Conservation (phyloP, 352 stramenopile genomes). For the Phytophthora uliginosa region DNA sequence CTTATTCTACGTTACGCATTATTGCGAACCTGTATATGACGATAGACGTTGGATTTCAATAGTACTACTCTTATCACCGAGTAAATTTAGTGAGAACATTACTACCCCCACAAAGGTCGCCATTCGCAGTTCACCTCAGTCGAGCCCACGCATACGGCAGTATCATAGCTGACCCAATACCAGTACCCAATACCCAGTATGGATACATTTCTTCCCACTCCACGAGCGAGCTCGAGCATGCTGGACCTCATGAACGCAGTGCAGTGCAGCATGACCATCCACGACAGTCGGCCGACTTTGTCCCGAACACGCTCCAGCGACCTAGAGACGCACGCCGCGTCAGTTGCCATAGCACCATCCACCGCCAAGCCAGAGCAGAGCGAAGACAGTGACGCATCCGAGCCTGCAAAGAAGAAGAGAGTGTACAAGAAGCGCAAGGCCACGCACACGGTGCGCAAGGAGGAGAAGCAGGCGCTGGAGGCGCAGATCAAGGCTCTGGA, state of each 20-base stretch:
- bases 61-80: not conserved
- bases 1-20: not conserved
- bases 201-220: not conserved
- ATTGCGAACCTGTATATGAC: not conserved
- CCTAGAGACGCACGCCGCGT: not conserved
- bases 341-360: not conserved
- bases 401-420: slow-evolving; percentile 23
- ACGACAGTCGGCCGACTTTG: not conserved
- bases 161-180: not conserved
- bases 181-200: slow-evolving; percentile 1
- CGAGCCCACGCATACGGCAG: not conserved
- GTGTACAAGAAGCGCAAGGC: slow-evolving; percentile 33
- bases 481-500: slow-evolving; percentile 23
- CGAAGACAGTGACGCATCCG: slow-evolving; percentile 2
- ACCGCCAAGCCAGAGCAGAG: not conserved
- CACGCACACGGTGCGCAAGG: slow-evolving; percentile 36
- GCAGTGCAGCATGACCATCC: slow-evolving; percentile 5
- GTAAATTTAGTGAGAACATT: slow-evolving; percentile 4
- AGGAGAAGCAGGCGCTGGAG: slow-evolving; percentile 33
- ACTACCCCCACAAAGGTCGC: not conserved
- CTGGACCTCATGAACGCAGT: slow-evolving; percentile 12
- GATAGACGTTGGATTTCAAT: slow-evolving; percentile 5
- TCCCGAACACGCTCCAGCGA: slow-evolving; percentile 1
- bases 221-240: slow-evolving; percentile 1
- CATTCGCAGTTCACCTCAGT: slow-evolving; percentile 18